Evolutionary conservation across 352 stramenopile genomes (phyloP).

Genomic region (Thalassiosira exigua): DNA sequence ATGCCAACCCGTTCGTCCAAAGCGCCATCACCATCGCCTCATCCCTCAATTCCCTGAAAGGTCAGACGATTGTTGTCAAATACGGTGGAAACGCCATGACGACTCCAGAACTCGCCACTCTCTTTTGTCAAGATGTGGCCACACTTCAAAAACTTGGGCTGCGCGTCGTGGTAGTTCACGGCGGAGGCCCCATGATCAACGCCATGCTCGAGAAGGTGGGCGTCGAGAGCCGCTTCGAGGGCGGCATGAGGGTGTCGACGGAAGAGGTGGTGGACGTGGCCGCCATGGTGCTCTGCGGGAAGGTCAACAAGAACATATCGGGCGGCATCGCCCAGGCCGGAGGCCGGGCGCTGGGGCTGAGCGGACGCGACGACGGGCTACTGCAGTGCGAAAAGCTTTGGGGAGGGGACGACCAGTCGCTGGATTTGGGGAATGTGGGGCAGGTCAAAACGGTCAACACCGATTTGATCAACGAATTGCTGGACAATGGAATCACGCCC

Average conservation of each 20-base stretch:
- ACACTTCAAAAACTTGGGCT: slow-evolving; percentile 95
- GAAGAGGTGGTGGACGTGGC: slow-evolving; percentile 85
- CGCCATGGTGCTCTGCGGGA: slow-evolving; percentile 88
- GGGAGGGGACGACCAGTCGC: slow-evolving; percentile 70
- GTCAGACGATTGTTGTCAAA: slow-evolving; percentile 81
- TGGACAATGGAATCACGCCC: slow-evolving; percentile 89
- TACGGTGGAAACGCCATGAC: slow-evolving; percentile 90
- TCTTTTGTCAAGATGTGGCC: slow-evolving; percentile 95
- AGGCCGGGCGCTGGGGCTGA: slow-evolving; percentile 82
- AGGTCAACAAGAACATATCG: slow-evolving; percentile 88
- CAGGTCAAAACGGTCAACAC: slow-evolving; percentile 89
- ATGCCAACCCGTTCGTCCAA: no score
- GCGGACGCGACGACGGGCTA: slow-evolving; percentile 84
- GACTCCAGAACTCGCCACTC: slow-evolving; percentile 90
- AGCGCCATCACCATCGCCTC: slow-evolving; percentile 65
- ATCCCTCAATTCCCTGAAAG: slow-evolving; percentile 57
- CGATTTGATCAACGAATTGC: slow-evolving; percentile 89
- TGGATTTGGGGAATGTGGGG: slow-evolving; percentile 87
- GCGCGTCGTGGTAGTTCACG: slow-evolving; percentile 93
- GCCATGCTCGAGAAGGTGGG: slow-evolving; percentile 86
- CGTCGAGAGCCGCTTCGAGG: slow-evolving; percentile 79
- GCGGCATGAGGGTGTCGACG: slow-evolving; percentile 87
- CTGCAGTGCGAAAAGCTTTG: slow-evolving; percentile 84
- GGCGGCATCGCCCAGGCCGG: slow-evolving; percentile 80
- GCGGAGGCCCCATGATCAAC: slow-evolving; percentile 94